Evolutionary conservation across 148 eudicot genomes (phyloP).

Genomic region (Bassia scoparia): DNA sequence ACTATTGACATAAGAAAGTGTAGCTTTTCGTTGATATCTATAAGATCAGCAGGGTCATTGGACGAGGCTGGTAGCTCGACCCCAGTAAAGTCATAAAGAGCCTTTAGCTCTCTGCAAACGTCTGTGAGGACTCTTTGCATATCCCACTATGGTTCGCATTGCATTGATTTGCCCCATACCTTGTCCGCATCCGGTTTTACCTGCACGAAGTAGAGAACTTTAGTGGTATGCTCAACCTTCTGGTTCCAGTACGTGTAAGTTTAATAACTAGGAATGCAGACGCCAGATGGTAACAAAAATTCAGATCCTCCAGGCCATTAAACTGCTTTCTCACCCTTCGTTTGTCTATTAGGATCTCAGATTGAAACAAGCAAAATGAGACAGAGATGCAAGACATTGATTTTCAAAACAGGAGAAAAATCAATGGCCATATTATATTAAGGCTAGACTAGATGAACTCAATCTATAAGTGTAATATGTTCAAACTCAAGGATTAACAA

Average conservation of each 20-base stretch:
- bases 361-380: not conserved
- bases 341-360: not conserved
- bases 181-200: slow-evolving; percentile 32
- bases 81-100: slow-evolving; percentile 71
- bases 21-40: slow-evolving; percentile 45
- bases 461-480: too few species aligned
- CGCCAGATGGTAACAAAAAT: too few species aligned
- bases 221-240: not conserved
- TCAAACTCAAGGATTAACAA: too few species aligned
- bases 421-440: not conserved
- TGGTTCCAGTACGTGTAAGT: not conserved
- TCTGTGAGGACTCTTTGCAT: slow-evolving; percentile 34
- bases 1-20: slow-evolving; percentile 64
- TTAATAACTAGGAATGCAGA: not conserved
- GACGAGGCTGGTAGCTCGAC: slow-evolving; percentile 58
- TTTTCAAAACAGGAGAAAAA: not conserved
- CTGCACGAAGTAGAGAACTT: slow-evolving; percentile 25
- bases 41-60: slow-evolving; percentile 31
- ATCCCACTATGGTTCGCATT: slow-evolving; percentile 59
- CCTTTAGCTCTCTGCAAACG: slow-evolving; percentile 59
- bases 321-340: not conserved
- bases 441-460: too few species aligned
- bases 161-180: slow-evolving; percentile 62
- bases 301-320: not conserved
- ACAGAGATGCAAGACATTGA: not conserved